Evolutionary conservation across 2,329 filamentous ascomycete species (phyloP), one percentile per base, ranked within the genome.

Genomic region (Scedosporium aurantiacum): DNA sequence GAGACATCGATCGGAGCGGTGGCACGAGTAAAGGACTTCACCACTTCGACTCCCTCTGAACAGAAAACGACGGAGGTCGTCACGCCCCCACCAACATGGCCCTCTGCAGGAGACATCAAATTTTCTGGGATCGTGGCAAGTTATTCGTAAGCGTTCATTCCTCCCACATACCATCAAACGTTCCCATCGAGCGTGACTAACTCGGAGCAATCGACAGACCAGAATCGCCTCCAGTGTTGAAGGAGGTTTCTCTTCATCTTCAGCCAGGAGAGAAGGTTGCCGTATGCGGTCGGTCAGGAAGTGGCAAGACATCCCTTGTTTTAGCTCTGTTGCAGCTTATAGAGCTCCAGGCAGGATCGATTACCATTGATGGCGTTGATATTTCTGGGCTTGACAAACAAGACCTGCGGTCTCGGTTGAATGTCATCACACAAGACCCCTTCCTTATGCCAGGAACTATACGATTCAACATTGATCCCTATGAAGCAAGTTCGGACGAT

Each of bases 341-440:
- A 0, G 74, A 79, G 21, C 75, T 75, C 2, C 55, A 73, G 0
- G 60, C 69, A 0, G 66, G 61, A 1, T 66, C 64, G 0, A 43
- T 60, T 0, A 54, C 61, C 0, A 78, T 83, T 16, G 80, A 83
- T 62, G 71, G 66, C 32, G 60, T 76, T 0, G 66, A 70, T 0
- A 69, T 78, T 1, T 43, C 68, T 21, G 62, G 62, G 1, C 70
- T 83, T 10, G 67, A 78, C 60, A 75, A 79, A 2, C 25, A 68
- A 0, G 67, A 68, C 0, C 70, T 83, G 0, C 78, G 81, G 5
- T 69, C 74, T 45, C 76, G 75, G 0, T 69, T 84, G 37, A 78
- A 81, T 50, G 78, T 78, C 3, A 69, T 84, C 1, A 78, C 81
- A 0, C 81, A 84, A 66, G 81, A 84, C 3, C 68, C 79, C 0